These are phyloP conservation scores for Rhodotorula sphaerocarpa DNA, from an alignment of 768 basidiomycete genomes.

Conservation along the genomic window DNA sequence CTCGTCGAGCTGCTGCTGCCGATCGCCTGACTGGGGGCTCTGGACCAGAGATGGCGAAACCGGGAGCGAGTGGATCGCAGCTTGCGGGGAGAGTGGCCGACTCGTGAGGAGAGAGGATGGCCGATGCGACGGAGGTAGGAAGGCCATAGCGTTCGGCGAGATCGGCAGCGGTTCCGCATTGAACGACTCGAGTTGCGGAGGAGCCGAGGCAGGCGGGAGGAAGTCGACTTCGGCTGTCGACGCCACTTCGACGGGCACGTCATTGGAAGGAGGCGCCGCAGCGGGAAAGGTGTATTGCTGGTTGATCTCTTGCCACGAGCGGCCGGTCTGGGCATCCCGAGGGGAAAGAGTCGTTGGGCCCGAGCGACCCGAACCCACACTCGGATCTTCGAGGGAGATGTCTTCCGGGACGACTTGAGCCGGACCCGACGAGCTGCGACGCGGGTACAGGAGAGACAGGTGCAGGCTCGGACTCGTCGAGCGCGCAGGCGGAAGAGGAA, in stretches of 20 bases:
- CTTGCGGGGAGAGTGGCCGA: too few species aligned
- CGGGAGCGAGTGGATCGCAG: too few species aligned
- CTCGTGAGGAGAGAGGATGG: too few species aligned
- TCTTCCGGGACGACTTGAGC: too few species aligned
- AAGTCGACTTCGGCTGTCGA: not conserved
- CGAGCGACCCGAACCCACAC: too few species aligned
- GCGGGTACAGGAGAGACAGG: too few species aligned
- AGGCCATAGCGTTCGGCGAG: not conserved
- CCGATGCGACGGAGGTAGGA: not conserved
- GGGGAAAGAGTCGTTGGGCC: not conserved
- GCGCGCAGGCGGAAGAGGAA: not conserved
- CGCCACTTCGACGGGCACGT: not conserved
- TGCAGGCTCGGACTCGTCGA: too few species aligned
- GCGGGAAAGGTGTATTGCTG: not conserved
- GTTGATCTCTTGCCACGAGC: not conserved
- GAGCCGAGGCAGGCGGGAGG: constrained; percentile 8
- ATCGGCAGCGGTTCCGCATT: not conserved
- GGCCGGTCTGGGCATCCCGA: too few species aligned
- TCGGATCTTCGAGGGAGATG: not conserved
- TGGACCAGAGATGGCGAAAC: too few species aligned
- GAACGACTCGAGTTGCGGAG: constrained; percentile 24
- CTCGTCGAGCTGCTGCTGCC: too few species aligned
- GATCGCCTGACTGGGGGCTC: too few species aligned
- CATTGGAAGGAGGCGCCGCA: not conserved
- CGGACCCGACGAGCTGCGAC: too few species aligned